Base-by-base conservation (phyloP, 306 rosid genomes). In the Senna tora region DNA sequence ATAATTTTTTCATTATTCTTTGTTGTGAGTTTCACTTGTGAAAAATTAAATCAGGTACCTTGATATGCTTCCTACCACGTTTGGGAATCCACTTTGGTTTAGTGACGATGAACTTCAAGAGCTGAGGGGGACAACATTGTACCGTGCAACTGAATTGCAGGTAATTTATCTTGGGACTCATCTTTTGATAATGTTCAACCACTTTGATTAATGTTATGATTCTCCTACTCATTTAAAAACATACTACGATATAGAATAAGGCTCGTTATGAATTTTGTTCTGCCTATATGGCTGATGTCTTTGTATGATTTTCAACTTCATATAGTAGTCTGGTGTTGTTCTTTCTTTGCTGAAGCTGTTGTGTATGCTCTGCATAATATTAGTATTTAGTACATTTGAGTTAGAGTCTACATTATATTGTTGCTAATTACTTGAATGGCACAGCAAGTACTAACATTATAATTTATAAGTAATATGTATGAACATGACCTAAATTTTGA, bases 71-170 rank as follows among this genome's bases (percentile, higher is more conserved):
- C 97, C 97, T n/a, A 76, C 83, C 72, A 85, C 83, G 30, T 94
- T 89, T 68, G 84, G 87, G 50, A 94, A 87, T 85, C 81, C 99
- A 45, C 96, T 94, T 77, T 94, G 97, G 96, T 94, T 94, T 78
- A 85, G 83, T 38, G 89, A 86, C 21, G 92, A 84, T 20, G 96
- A 88, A 75, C 84, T 94, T 74, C 83, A 76, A 62, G 97, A 87
- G 69, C 83, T 94, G 56, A 94, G 92, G 83, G 99, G 99, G 33
- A 86, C 99, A 62, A 42, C 93, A 13, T 77, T 91, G 69, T 79
- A 86, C 71, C 90, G 87, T 66, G 99, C 97, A 70, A 94, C 95
- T 57, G 91, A 87, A 46, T 72, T 94, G 82, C 97, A 91, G 95
- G 99, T 91, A 72, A 65, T 57, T 74, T 52, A 13, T 56, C 73